These are phyloP conservation scores for Bombardia bombarda DNA, from an alignment of 495 filamentous ascomycete species.

Conservation along the genomic window DNA sequence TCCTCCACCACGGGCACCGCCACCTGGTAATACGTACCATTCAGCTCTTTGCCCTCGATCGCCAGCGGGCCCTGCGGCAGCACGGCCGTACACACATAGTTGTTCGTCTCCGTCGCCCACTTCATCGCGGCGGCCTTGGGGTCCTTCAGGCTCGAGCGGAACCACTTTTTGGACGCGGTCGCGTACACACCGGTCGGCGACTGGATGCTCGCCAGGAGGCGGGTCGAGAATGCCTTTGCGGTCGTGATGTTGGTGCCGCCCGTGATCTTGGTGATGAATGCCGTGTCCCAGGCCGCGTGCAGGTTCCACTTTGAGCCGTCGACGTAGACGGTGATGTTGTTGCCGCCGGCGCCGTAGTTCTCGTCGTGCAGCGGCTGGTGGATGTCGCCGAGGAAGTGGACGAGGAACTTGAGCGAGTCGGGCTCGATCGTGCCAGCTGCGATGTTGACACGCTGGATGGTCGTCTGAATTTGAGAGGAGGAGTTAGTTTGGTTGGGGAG, in stretches of 20 bases:
- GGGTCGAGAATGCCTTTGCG: constrained; percentile 20
- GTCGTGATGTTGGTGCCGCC: constrained; percentile 34
- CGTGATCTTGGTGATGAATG: constrained; percentile 48
- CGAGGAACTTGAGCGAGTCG: constrained; percentile 10
- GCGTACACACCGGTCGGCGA: constrained; percentile 38
- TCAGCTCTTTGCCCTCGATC: constrained; percentile 38
- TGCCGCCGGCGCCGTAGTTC: constrained; percentile 3
- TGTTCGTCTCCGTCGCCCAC: constrained; percentile 53
- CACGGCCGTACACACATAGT: constrained; percentile 47
- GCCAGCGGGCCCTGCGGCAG: constrained; percentile 20
- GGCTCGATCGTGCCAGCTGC: constrained; percentile 9
- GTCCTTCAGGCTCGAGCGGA: constrained; percentile 30
- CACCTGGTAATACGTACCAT: constrained; percentile 45
- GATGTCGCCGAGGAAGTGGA: constrained; percentile 7
- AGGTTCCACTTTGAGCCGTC: constrained; percentile 48
- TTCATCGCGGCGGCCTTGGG: constrained; percentile 28
- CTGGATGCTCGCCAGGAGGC: constrained; percentile 35
- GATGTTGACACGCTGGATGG: constrained; percentile 20
- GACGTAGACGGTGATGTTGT: constrained; percentile 48
- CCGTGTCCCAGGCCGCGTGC: constrained; percentile 57
- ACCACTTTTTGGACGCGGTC: constrained; percentile 39
- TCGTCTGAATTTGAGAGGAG: not conserved
- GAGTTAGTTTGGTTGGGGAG: not conserved
- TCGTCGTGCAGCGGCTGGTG: constrained; percentile 4
- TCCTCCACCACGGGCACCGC: constrained; percentile 47